Evolutionary conservation across 2,329 filamentous ascomycete genomes (phyloP).

Genomic region (Xylaria sp.): DNA sequence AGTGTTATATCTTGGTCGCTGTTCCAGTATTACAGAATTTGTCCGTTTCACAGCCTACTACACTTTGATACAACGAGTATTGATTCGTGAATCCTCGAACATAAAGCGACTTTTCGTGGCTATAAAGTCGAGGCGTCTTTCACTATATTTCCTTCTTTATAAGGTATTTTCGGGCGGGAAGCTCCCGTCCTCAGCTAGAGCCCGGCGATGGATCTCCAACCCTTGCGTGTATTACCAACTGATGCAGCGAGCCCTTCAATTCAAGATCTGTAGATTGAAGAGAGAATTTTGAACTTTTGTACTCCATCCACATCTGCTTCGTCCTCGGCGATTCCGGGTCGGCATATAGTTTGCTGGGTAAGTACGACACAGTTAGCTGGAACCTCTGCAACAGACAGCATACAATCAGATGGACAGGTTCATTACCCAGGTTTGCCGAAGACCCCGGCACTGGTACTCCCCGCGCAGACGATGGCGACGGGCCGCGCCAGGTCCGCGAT

Average conservation of each 20-base stretch:
- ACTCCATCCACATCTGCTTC: conserved; percentile 42
- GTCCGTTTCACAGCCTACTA: no score
- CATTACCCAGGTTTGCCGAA: conserved; percentile 7
- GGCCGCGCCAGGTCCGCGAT: conserved; percentile 54
- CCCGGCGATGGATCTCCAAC: background rate
- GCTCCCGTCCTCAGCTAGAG: background rate
- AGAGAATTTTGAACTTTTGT: conserved; percentile 23
- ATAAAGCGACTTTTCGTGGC: background rate
- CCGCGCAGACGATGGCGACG: conserved; percentile 31
- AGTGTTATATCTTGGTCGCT: no score
- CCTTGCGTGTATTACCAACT: conserved; percentile 7
- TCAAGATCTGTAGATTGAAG: background rate
- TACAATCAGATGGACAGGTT: background rate
- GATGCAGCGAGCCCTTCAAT: background rate
- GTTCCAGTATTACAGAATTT: no score
- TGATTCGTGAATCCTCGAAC: background rate
- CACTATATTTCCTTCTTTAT: background rate
- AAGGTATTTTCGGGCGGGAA: background rate
- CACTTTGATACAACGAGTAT: background rate
- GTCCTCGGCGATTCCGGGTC: conserved; percentile 43
- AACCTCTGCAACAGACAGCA: conserved; percentile 6
- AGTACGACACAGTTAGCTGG: conserved; percentile 27
- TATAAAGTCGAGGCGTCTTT: background rate
- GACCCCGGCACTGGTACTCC: conserved; percentile 5
- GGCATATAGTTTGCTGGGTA: conserved; percentile 35